A percentile compares a stretch with the other conserved stretches of the same genome.
Conservation (phyloP, 768 basidiomycete genomes). For the Kwoniella shandongensis region DNA sequence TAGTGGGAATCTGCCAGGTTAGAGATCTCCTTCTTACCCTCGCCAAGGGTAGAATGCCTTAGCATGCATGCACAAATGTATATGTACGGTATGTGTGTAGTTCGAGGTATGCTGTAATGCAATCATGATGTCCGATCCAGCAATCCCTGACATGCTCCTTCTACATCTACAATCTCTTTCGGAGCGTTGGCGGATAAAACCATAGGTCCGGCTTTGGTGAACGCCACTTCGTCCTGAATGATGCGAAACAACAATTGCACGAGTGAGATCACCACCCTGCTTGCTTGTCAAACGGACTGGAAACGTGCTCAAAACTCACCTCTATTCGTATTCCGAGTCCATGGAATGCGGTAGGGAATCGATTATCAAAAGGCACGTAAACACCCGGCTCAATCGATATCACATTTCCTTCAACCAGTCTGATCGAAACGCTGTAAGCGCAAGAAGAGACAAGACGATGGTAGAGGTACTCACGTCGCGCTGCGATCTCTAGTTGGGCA, state of each 20-base stretch:
- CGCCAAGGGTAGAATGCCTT: no score
- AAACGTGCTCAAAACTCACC: constrained; percentile 54
- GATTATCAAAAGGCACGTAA: constrained; percentile 76
- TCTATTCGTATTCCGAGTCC: constrained; percentile 91
- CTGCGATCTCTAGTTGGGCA: constrained; percentile 57
- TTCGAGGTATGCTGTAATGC: no score
- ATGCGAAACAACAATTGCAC: not conserved
- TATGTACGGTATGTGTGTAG: no score
- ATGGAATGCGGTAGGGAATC: constrained; percentile 85
- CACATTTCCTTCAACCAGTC: constrained; percentile 80
- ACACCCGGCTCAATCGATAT: constrained; percentile 84
- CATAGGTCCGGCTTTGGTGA: constrained; percentile 44
- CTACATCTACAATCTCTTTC: constrained; percentile 54
- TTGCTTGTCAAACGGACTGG: not conserved
- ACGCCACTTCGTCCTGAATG: constrained; percentile 51
- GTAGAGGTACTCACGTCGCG: constrained; percentile 46
- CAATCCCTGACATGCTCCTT: constrained; percentile 50
- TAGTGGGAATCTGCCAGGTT: no score
- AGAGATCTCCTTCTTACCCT: no score
- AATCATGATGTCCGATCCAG: constrained; percentile 24
- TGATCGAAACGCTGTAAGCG: not conserved
- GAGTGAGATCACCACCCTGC: not conserved
- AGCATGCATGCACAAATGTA: no score
- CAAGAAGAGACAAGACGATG: constrained; percentile 13
- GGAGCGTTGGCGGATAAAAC: constrained; percentile 51